Evolutionary conservation across 441 rosid species (phyloP), one percentile per base, ranked within the genome.

Genomic region (Brassica hybrid): DNA sequence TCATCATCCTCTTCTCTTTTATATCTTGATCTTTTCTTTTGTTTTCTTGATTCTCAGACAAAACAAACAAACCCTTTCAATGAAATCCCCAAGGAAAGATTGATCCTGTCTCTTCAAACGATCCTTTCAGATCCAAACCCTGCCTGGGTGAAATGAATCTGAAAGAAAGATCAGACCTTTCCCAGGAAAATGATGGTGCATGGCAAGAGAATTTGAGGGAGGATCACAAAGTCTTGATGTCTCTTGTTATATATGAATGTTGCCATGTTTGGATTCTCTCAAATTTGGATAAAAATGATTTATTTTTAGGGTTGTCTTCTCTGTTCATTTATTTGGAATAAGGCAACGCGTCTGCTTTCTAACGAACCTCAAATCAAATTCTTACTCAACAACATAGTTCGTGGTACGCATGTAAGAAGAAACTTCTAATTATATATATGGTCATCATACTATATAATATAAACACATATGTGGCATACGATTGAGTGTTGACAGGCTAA

Each of bases 41-140:
- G n/a, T n/a, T n/a, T n/a, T n/a, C n/a, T n/a, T n/a, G n/a, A n/a
- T n/a, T n/a, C n/a, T n/a, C n/a, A n/a, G n/a, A n/a, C n/a, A n/a
- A 30, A 43, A 60, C 61, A 65, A 58, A 72, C 57, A 59, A 62
- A 66, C 7, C 1, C 72, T 14, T 73, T 21, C 11, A 74, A 69
- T 79, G 60, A 69, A 58, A 63, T 19, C 17, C 67, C 18, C n/a
- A 79, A 79, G 76, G 75, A 74, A 69, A 79, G 75, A 45, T 79
- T 7, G 72, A 79, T 74, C 79, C 65, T 21, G 60, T 54, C 78
- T 50, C 48, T 21, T 23, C 2, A 13, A 8, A 32, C 5, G 58
- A 79, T 45, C 65, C 76, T 71, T 79, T 79, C 82, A 75, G 76
- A 79, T 75, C 73, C 82, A 79, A 79, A 79, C 76, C 82, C 76